These are phyloP conservation scores for Trametes meyenii DNA, from an alignment of 768 basidiomycete species.

Conservation along the genomic window DNA sequence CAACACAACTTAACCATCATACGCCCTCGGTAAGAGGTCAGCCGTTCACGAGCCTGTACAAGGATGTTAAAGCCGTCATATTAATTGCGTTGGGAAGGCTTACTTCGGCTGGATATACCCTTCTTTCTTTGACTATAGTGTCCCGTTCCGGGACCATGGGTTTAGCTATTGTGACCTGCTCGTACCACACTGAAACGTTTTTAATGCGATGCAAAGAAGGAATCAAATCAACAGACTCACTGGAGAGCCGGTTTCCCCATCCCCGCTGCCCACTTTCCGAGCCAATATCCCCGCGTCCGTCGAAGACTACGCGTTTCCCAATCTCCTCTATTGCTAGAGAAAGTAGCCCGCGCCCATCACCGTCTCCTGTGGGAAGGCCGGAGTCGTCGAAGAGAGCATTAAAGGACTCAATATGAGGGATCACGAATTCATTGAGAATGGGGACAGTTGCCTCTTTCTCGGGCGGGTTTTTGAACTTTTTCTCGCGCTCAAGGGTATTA, in stretches of 20 bases:
- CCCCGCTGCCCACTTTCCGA: conserved; percentile 54
- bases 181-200: conserved; percentile 73
- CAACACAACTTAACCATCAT: conserved; percentile 89
- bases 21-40: conserved; percentile 88
- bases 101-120: conserved; percentile 90
- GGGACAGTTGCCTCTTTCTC: conserved; percentile 68
- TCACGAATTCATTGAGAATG: conserved; percentile 89
- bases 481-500: conserved; percentile 80
- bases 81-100: conserved; percentile 7
- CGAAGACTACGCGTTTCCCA: conserved; percentile 90
- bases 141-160: conserved; percentile 90
- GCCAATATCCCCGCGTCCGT: conserved; percentile 61
- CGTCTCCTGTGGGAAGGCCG: conserved; percentile 71
- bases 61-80: too few relatives aligned
- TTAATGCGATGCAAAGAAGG: background rate
- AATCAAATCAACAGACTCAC: conserved; percentile 49
- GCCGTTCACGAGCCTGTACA: conserved; percentile 83
- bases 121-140: conserved; percentile 68
- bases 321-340: conserved; percentile 82
- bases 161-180: conserved; percentile 76
- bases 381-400: conserved; percentile 95
- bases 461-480: conserved; percentile 75
- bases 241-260: conserved; percentile 84
- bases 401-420: conserved; percentile 94
- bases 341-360: conserved; percentile 79